Conservation (phyloP, 805 yeast genomes). For the Candida dajiaensis region DNA sequence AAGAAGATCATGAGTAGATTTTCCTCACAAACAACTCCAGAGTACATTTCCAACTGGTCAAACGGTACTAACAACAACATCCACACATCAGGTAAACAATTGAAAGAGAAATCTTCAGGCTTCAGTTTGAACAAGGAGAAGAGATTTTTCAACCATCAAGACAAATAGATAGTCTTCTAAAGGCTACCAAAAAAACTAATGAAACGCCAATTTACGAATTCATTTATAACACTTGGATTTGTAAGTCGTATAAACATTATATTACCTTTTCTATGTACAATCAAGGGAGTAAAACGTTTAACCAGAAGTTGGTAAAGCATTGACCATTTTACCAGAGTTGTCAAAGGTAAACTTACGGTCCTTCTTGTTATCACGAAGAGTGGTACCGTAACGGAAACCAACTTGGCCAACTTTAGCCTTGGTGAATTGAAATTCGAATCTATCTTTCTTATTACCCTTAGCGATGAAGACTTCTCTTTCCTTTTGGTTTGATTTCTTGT, state of each 20-base stretch:
- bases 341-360: slow-evolving; percentile 72
- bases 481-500: slow-evolving; percentile 19
- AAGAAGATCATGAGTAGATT: slow-evolving; percentile 16
- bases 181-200: no score
- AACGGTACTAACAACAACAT: slow-evolving; percentile 4
- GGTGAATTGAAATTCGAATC: slow-evolving; percentile 65
- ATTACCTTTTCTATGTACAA: slow-evolving; percentile 7
- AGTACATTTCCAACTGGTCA: slow-evolving; percentile 16
- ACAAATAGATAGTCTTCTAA: not conserved
- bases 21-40: slow-evolving; percentile 13
- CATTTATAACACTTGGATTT: no score
- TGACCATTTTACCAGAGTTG: slow-evolving; percentile 50
- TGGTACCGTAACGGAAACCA: slow-evolving; percentile 89
- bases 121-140: slow-evolving; percentile 20
- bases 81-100: not conserved
- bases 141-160: slow-evolving; percentile 5
- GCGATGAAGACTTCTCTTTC: slow-evolving; percentile 45
- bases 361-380: slow-evolving; percentile 81
- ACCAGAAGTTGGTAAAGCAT: slow-evolving; percentile 25
- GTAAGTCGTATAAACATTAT: not conserved
- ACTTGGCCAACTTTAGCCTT: slow-evolving; percentile 76
- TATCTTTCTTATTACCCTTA: slow-evolving; percentile 37
- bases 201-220: not conserved
- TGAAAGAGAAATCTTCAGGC: slow-evolving; percentile 22
- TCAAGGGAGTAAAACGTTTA: slow-evolving; percentile 3